Evolutionary conservation across 2,329 filamentous ascomycete species (phyloP).

Genomic region (Geosmithia morbida): DNA sequence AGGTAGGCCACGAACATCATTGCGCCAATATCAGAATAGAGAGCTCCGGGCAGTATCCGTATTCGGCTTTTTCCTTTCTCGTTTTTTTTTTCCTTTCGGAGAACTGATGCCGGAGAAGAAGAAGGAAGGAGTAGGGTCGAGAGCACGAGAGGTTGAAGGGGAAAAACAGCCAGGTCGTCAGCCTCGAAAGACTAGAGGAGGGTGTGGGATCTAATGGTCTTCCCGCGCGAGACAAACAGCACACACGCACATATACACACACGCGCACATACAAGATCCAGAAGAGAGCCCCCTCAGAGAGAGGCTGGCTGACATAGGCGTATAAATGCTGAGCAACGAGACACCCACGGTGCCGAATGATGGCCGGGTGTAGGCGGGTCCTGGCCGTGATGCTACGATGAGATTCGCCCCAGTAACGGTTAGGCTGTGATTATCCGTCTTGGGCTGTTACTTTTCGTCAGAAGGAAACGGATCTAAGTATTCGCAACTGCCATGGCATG

Average conservation of each 20-base stretch:
- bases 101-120: neutral
- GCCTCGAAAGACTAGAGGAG: conserved; percentile 1
- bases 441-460: neutral
- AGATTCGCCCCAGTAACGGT: neutral
- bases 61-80: too few species aligned
- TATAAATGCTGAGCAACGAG: neutral
- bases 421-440: neutral
- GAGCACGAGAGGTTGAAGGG: neutral
- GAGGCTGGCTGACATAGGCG: neutral
- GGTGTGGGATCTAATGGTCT: conserved; percentile 3
- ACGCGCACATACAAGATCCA: neutral
- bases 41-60: neutral
- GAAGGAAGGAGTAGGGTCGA: too few species aligned
- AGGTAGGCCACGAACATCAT: neutral
- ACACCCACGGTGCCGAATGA: neutral
- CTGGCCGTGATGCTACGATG: neutral
- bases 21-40: neutral
- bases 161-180: neutral
- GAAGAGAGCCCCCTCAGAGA: too few species aligned
- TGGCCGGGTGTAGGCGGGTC: neutral
- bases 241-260: neutral
- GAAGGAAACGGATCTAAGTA: neutral
- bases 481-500: neutral
- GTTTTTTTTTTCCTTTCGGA: neutral
- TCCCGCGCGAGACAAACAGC: neutral